Conservation (phyloP, 2,329 filamentous ascomycete species). For the Cadophora sp. region DNA sequence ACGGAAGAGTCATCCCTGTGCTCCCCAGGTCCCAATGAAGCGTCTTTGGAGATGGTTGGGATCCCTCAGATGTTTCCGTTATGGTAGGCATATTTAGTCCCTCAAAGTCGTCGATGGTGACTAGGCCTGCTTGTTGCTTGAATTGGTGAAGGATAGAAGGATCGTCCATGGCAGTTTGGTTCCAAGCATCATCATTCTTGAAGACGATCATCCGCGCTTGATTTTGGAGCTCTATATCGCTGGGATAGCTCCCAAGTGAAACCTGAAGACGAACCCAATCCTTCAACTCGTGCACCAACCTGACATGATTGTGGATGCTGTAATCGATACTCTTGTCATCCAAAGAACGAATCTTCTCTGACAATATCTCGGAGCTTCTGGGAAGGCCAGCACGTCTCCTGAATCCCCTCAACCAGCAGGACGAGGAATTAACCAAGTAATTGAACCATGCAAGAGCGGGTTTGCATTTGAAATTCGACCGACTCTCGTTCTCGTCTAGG, state of each 20-base stretch:
- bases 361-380: conserved; percentile 60
- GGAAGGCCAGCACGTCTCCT: conserved; percentile 63
- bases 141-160: conserved; percentile 60
- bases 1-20: conserved; percentile 25
- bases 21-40: conserved; percentile 43
- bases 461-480: conserved; percentile 38
- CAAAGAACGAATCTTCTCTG: conserved; percentile 56
- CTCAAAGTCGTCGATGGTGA: conserved; percentile 30
- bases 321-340: conserved; percentile 64
- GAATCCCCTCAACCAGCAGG: conserved; percentile 63
- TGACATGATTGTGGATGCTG: conserved; percentile 62
- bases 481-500: conserved; percentile 61
- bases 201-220: conserved; percentile 68
- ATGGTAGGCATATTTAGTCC: conserved; percentile 29
- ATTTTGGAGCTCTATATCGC: conserved; percentile 61
- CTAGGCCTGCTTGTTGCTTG: conserved; percentile 46
- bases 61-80: conserved; percentile 25
- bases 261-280: conserved; percentile 58
- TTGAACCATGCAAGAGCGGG: conserved; percentile 60
- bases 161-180: conserved; percentile 67
- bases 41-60: conserved; percentile 30
- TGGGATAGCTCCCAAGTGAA: conserved; percentile 54
- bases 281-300: conserved; percentile 60
- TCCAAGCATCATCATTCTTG: conserved; percentile 68
- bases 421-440: conserved; percentile 56